phyloP scores from a whole-genome alignment of 2,329 filamentous ascomycete genomes.

The Fusarium chaquense region DNA sequence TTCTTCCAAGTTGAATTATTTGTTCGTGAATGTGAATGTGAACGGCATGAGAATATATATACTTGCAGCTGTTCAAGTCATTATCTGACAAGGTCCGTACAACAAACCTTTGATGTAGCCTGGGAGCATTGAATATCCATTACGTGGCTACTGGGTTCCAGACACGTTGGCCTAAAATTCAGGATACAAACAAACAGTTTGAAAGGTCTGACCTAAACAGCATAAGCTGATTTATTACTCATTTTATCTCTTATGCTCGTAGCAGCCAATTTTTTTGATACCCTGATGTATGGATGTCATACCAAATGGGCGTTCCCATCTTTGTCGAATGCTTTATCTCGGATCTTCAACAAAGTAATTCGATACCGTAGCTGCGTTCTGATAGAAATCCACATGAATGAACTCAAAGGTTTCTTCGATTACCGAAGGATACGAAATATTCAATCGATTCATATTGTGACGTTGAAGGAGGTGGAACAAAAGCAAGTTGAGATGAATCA shows the following conservation, averaged over 20 bases:
- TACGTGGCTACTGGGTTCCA: background rate
- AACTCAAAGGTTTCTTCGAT: background rate
- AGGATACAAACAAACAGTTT: no score
- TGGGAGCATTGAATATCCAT: background rate
- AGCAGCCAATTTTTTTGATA: no score
- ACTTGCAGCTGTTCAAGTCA: background rate
- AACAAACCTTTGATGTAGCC: background rate
- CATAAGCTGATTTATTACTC: no score
- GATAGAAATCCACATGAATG: background rate
- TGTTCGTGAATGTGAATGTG: background rate
- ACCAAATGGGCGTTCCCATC: no score
- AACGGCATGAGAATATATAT: background rate
- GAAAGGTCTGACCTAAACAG: no score
- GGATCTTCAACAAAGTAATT: background rate
- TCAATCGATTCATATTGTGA: background rate
- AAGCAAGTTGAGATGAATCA: background rate
- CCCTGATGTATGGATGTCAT: no score
- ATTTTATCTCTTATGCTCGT: no score
- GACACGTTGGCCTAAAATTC: no score
- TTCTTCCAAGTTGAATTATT: conserved; percentile 19
- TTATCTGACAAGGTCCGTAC: background rate
- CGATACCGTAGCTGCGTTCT: background rate
- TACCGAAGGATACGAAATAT: background rate
- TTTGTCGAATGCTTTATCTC: background rate
- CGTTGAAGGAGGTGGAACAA: background rate